Base-by-base conservation (phyloP, 176 grass and related monocot genomes). In the Metroxylon sagu region DNA sequence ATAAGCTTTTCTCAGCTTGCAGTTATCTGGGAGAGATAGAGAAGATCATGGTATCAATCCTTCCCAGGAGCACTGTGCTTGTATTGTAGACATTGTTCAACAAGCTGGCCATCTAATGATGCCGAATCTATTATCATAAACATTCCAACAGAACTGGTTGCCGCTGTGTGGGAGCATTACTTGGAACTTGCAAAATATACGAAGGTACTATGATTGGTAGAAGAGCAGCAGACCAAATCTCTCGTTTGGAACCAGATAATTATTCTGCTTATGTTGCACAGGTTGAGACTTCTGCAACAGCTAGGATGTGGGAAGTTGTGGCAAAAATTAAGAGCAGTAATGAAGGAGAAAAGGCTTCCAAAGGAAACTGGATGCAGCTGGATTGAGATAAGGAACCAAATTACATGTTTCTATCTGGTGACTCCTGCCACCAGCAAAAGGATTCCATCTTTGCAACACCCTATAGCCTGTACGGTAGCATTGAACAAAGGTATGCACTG, bases 1-100 rank as follows among this genome's bases (percentile, higher is more conserved):
- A 62, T 72, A 72, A 72, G 26, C 49, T 61, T 72, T 52, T 49
- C 12, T 72, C 69, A 16, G 58, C 69, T 31, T 72, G 58, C 49
- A 72, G 49, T 72, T 6, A 62, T 53, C 4, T 72, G 58, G 69
- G 58, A 6, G 4, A 8, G 2, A 72, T 62, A 49, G 65, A 56
- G 29, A 72, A 50, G 26, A 62, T 25, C 26, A 61, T 31, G 27
- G 58, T 72, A 29, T 72, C 6, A 53, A 6, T 61, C 50, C 58
- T 15, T 61, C 57, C 3, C 61, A 23, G 49, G 70, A 55, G 50
- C 70, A 72, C 17, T 63, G 62, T 59, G 28, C 58, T 43, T 73
- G 59, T 29, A 54, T 73, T 18, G 49, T 73, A 39, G 70, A 73
- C 48, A 59, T 73, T 63, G 28, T 73, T 25, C 29, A 50, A 27